A percentile compares a stretch with the other conserved stretches of the same genome.
Evolutionary conservation across 2,329 filamentous ascomycete genomes (phyloP).

Genomic region (Aureobasidium sp.): DNA sequence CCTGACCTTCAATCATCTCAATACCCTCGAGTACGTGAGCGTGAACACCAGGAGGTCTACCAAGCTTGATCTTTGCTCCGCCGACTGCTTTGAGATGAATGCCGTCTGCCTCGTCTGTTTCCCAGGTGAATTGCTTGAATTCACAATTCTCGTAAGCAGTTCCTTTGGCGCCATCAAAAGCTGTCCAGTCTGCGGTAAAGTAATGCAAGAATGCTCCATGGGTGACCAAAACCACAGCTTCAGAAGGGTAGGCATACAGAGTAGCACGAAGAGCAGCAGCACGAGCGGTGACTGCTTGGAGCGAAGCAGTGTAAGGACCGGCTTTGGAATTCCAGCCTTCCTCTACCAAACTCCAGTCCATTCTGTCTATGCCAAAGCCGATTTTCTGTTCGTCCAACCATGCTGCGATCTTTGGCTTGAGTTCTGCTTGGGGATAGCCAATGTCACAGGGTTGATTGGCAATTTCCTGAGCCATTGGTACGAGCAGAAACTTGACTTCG

Average conservation of each 20-base stretch:
- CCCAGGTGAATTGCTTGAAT: constrained; percentile 10
- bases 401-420: background rate
- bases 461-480: constrained; percentile 11
- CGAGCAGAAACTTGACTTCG: constrained; percentile 5
- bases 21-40: constrained; percentile 9
- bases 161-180: constrained; percentile 12
- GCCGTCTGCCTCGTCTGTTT: background rate
- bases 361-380: constrained; percentile 1
- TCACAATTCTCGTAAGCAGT: constrained; percentile 15
- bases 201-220: constrained; percentile 20
- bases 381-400: background rate
- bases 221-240: constrained; percentile 17
- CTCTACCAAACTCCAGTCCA: constrained; percentile 11
- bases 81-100: constrained; percentile 1
- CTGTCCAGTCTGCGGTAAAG: constrained; percentile 19
- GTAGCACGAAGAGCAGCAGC: constrained; percentile 17
- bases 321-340: constrained; percentile 15
- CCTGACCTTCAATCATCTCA: background rate
- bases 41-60: constrained; percentile 12
- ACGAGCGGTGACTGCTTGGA: constrained; percentile 2
- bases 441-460: constrained; percentile 15
- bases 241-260: constrained; percentile 15
- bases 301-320: background rate
- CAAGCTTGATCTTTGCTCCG: constrained; percentile 11
- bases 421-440: background rate